These are phyloP conservation scores for Picochlorum sp. DNA, from an alignment of 139 green algal species.

Conservation along the genomic window DNA sequence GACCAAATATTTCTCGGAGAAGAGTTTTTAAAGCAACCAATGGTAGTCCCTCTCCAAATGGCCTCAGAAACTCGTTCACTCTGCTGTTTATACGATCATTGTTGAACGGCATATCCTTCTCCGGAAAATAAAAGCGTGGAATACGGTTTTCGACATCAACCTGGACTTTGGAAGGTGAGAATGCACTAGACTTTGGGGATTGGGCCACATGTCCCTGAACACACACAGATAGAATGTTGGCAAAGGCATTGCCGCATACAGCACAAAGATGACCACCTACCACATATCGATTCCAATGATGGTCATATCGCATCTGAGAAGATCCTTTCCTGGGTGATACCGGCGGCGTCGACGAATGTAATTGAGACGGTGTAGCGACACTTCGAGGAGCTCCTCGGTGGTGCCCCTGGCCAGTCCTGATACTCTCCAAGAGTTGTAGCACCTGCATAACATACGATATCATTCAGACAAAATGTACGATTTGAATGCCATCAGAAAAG, in stretches of 20 bases:
- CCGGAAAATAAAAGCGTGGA: conserved; percentile 8
- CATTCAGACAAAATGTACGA: too few species aligned
- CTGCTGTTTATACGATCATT: background rate
- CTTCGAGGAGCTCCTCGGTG: too few species aligned
- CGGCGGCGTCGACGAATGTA: conserved; percentile 2
- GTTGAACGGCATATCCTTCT: background rate
- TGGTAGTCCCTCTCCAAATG: conserved; percentile 8
- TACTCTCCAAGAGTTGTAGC: too few species aligned
- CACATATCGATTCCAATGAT: too few species aligned
- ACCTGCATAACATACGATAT: too few species aligned
- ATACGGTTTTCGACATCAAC: background rate
- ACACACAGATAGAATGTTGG: too few species aligned
- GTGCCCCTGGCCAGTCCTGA: too few species aligned
- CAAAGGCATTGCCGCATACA: too few species aligned
- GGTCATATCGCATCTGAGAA: background rate
- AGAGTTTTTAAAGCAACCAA: conserved; percentile 12
- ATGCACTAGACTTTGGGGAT: too few species aligned
- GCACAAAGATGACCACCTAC: too few species aligned
- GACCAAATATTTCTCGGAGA: conserved; percentile 59
- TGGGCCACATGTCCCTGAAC: too few species aligned
- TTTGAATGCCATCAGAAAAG: too few species aligned
- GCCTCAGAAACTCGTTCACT: conserved; percentile 3
- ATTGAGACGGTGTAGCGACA: background rate
- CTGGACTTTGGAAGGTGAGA: background rate
- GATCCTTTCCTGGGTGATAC: conserved; percentile 2